Base-by-base conservation (phyloP, 2,329 filamentous ascomycete genomes). In the Exophiala bonariae region DNA sequence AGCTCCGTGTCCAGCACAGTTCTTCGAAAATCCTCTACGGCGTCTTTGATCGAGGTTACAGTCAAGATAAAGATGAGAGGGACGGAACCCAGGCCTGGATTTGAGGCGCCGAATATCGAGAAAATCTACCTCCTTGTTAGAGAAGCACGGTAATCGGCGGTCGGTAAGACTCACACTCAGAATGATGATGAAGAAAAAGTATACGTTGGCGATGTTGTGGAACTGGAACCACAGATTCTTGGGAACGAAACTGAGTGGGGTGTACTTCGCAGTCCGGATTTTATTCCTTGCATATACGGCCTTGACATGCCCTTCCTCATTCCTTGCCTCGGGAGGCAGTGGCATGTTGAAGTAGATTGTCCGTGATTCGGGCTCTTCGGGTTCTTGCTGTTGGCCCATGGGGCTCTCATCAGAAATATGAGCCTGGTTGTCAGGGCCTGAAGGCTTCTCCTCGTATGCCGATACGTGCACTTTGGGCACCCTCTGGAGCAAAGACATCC, bases 211-310 rank as follows among this genome's bases (percentile, higher is more conserved):
- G 62, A 99, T 86, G 64, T 97, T 97, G 71, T 99, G 92, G 65
- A 99, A 97, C 69, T 99, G 95, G 57, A 95, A 89, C 83, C 86
- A 99, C 63, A 99, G 66, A 70, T 99, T 97, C 74, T 97, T 97
- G 11, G 93, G 93, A 20, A 99, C 69, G 70, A 99, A 99, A 50
- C 88, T 95, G 55, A 99, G 70, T 7, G 95, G 86, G 6, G 93
- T 99, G 69, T 99, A 99, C 71, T 97, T 99, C 50, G 93, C 89
- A 3, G 93, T 99, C 59, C 95, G 81, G 66, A 99, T 96, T 77
- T 99, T 99, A 76, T 99, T 99, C 58, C 92, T 80, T 39, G 87
- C 79, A 67, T 86, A 99, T 17, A 80, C 74, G 47, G 80, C 76
- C 44, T 75, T 66, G 2, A 90, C 87, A 49, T 82, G 78, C 28